phyloP scores from a whole-genome alignment of 2,329 filamentous ascomycete species.

The Penicillium sp. region DNA sequence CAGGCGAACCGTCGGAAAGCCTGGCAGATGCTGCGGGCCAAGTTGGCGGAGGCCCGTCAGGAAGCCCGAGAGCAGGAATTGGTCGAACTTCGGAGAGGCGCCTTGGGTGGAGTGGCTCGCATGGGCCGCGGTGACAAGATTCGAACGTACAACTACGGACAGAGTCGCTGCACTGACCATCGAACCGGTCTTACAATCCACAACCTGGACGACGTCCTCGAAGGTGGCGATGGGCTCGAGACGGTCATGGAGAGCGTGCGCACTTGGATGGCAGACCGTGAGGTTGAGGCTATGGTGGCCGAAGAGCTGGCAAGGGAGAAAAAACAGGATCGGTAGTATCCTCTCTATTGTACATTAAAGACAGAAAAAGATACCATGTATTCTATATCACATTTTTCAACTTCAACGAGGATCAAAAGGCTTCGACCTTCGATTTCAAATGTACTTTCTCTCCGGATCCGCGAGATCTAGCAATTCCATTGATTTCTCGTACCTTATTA shows the following conservation, averaged over 20 bases:
- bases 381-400: constrained; percentile 7
- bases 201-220: constrained; percentile 74
- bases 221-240: constrained; percentile 67
- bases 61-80: constrained; percentile 82
- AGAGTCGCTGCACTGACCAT: constrained; percentile 84
- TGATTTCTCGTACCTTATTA: constrained; percentile 74
- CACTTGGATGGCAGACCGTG: constrained; percentile 68
- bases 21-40: constrained; percentile 77
- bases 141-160: constrained; percentile 77
- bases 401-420: background rate
- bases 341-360: constrained; percentile 10
- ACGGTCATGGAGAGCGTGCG: constrained; percentile 72
- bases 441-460: constrained; percentile 79
- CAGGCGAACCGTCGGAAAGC: constrained; percentile 81
- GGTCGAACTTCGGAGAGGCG: constrained; percentile 67
- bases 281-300: constrained; percentile 65
- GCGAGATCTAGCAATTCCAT: constrained; percentile 78
- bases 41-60: constrained; percentile 71
- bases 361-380: constrained; percentile 17
- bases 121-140: constrained; percentile 93
- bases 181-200: constrained; percentile 73
- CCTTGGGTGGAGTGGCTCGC: constrained; percentile 68
- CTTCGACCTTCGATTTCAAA: constrained; percentile 47
- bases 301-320: constrained; percentile 53
- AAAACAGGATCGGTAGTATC: background rate